These are phyloP conservation scores for Penicillium alfredii DNA, from an alignment of 495 filamentous ascomycete genomes.

Conservation along the genomic window DNA sequence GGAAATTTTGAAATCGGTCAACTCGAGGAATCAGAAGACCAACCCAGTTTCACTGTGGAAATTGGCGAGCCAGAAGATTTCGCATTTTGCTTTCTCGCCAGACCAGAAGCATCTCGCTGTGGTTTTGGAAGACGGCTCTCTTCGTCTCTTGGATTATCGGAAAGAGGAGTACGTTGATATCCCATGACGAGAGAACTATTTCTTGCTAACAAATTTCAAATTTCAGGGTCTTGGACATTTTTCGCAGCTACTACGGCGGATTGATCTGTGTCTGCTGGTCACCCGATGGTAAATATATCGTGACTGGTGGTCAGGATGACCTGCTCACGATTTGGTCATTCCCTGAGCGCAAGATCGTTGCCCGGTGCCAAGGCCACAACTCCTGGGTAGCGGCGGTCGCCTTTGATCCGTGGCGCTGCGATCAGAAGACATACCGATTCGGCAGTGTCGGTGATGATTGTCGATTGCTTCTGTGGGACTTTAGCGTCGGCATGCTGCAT, in stretches of 20 bases:
- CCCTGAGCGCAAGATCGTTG: conserved; percentile 75
- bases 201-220: conserved; percentile 14
- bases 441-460: conserved; percentile 95
- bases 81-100: conserved; percentile 83
- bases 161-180: conserved; percentile 67
- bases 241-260: conserved; percentile 87
- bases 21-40: conserved; percentile 84
- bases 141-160: conserved; percentile 86
- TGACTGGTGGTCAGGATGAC: conserved; percentile 95
- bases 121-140: conserved; percentile 83
- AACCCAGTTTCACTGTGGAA: conserved; percentile 93
- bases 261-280: conserved; percentile 94
- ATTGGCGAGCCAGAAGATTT: conserved; percentile 79
- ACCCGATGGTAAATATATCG: conserved; percentile 90
- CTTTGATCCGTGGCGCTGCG: conserved; percentile 95
- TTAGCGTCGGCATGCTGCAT: conserved; percentile 92
- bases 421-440: conserved; percentile 89
- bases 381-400: conserved; percentile 92
- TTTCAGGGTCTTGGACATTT: conserved; percentile 78
- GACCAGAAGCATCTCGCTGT: conserved; percentile 83
- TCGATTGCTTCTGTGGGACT: conserved; percentile 88
- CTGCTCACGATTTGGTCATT: conserved; percentile 91
- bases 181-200: not conserved
- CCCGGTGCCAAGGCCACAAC: conserved; percentile 87
- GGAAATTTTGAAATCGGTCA: conserved; percentile 77